Evolutionary conservation across 2,329 filamentous ascomycete species (phyloP), one percentile per base, ranked within the genome.

Genomic region (Neofusicoccum cordaticola): DNA sequence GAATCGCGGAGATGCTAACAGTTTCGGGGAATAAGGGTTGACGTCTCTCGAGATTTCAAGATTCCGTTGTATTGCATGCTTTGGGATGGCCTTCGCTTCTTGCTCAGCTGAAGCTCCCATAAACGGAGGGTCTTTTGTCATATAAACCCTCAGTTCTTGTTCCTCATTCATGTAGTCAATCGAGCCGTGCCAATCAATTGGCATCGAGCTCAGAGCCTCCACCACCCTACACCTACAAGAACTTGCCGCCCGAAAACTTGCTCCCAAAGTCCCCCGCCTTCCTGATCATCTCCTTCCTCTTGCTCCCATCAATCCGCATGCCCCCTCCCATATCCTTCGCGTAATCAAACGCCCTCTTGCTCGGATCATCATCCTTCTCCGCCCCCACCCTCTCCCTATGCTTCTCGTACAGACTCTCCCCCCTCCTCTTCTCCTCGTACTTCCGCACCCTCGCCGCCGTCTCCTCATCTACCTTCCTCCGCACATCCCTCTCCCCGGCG

Each of bases 301-400:
- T 88, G 41, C 88, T 84, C 68, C 88, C 82, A 31, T 88, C 90
- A 62, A 97, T 87, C 71, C 86, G 87, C 17, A 87, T 86, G 8
- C 89, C 89, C 2, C 91, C 80, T 44, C 87, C 90, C 87, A 98
- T 97, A 76, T 98, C 95, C 80, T 97, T 98, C 76, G 97, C 92
- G 67, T 88, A 85, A 79, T 97, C 92, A 78, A 98, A 98, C 0
- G 87, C 90, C 66, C 94, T 84, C 77, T 90, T 90, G 76, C 92
- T 97, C 0, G 95, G 94, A 74, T 98, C 93, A 77, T 97, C 94
- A 56, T 82, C 80, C 22, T 95, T 91, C 68, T 92, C 87, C 67
- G 88, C 87, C 6, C 74, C 78, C 42, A 76, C 78, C 22, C 74
- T 77, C 67, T 79, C 79, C 66, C 77, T 75, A 61, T 83, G 82